phyloP scores from a whole-genome alignment of 2,329 filamentous ascomycete genomes.

The Davidsoniella australis region DNA sequence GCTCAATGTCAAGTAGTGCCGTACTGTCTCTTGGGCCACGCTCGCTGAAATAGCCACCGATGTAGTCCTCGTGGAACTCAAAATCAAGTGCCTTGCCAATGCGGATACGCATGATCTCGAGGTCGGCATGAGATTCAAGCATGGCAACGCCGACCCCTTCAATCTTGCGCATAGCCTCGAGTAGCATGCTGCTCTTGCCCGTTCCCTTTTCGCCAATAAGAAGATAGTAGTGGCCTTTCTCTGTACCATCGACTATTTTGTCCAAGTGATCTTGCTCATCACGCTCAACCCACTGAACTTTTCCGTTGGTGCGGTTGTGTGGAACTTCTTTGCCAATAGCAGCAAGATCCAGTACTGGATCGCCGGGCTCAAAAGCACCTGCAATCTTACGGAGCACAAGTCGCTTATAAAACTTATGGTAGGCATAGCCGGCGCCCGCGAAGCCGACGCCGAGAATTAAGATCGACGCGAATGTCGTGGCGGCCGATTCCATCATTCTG shows the following conservation, averaged over 20 bases:
- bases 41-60: slow-evolving; percentile 90
- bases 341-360: slow-evolving; percentile 72
- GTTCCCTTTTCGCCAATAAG: slow-evolving; percentile 91
- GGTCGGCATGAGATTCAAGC: slow-evolving; percentile 89
- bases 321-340: slow-evolving; percentile 43
- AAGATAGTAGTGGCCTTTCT: slow-evolving; percentile 73
- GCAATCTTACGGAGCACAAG: slow-evolving; percentile 85
- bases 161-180: slow-evolving; percentile 88
- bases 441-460: slow-evolving; percentile 51
- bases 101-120: slow-evolving; percentile 85
- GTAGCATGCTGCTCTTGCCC: slow-evolving; percentile 88
- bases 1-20: slow-evolving; percentile 83
- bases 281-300: slow-evolving; percentile 59
- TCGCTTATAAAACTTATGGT: slow-evolving; percentile 76
- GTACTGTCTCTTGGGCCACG: slow-evolving; percentile 82
- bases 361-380: slow-evolving; percentile 78
- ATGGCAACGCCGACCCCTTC: slow-evolving; percentile 81
- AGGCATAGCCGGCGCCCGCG: slow-evolving; percentile 52
- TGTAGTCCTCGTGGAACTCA: slow-evolving; percentile 95
- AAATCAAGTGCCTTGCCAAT: slow-evolving; percentile 90
- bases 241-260: slow-evolving; percentile 57
- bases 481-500: slow-evolving; percentile 58
- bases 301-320: slow-evolving; percentile 19
- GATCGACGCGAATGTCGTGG: slow-evolving; percentile 61
- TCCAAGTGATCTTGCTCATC: slow-evolving; percentile 72